Percentiles rank a stretch among this genome's conserved stretches.
phyloP scores from a whole-genome alignment of 202 grass and related monocot genomes.

The Digitaria exilis region DNA sequence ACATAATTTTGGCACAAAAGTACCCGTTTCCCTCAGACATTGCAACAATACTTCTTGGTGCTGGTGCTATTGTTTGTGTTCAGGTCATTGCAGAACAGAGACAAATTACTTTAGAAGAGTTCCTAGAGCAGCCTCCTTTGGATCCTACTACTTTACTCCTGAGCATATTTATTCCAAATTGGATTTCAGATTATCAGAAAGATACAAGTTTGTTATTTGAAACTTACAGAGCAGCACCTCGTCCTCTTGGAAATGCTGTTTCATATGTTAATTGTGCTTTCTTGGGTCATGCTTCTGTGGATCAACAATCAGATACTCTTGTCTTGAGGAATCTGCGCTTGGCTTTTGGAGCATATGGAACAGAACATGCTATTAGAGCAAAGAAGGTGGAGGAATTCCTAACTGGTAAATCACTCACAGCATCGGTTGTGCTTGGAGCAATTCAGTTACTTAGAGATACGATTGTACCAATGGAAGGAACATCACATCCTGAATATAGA shows the following conservation, averaged over 20 bases:
- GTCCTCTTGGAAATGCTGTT: constrained; percentile 78
- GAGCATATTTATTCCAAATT: constrained; percentile 78
- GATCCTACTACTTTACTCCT: constrained; percentile 63
- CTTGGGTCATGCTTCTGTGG: constrained; percentile 45
- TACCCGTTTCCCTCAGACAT: constrained; percentile 77
- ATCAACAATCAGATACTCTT: constrained; percentile 43
- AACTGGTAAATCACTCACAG: constrained; percentile 51
- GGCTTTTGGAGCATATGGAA: constrained; percentile 84
- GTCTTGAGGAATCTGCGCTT: constrained; percentile 53
- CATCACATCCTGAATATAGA: constrained; percentile 71
- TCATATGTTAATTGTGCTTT: constrained; percentile 81
- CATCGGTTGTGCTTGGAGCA: constrained; percentile 65
- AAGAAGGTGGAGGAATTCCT: constrained; percentile 65
- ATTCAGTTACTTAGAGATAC: constrained; percentile 56
- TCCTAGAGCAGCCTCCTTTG: constrained; percentile 61
- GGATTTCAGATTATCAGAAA: constrained; percentile 27
- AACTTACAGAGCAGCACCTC: constrained; percentile 82
- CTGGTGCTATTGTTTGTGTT: constrained; percentile 59
- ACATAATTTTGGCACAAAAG: constrained; percentile 80
- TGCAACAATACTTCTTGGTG: constrained; percentile 83
- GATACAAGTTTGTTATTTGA: constrained; percentile 54
- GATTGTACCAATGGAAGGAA: constrained; percentile 73
- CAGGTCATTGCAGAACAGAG: constrained; percentile 44
- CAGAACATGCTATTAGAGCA: constrained; percentile 71
- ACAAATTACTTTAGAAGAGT: constrained; percentile 68